These are phyloP conservation scores for Kluyveromyces sp. DNA, from an alignment of 1,139 yeast species.

Conservation along the genomic window DNA sequence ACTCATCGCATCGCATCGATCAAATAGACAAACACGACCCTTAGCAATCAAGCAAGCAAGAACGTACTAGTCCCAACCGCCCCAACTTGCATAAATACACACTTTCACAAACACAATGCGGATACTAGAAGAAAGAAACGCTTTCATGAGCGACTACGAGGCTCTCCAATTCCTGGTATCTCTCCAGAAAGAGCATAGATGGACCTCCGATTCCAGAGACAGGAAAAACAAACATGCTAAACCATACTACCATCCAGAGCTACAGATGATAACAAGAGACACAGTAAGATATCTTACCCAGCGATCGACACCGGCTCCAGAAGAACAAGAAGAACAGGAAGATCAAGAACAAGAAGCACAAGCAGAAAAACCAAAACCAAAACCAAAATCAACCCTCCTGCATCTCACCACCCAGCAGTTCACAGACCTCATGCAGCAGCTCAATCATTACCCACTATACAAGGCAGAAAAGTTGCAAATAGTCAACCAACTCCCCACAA, in stretches of 20 bases:
- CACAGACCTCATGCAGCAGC: slow-evolving; percentile 41
- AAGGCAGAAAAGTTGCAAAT: slow-evolving; percentile 82
- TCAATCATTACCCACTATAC: slow-evolving; percentile 54
- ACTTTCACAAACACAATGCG: slow-evolving; percentile 19
- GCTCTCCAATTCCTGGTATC: slow-evolving; percentile 25
- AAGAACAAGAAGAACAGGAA: slow-evolving; percentile 2
- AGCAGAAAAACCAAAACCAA: slow-evolving; percentile 6
- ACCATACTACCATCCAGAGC: slow-evolving; percentile 35
- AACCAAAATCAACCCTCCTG: slow-evolving; percentile 14
- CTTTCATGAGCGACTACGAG: slow-evolving; percentile 32
- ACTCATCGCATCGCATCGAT: no score
- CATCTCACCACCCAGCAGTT: slow-evolving; percentile 38
- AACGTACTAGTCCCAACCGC: not conserved
- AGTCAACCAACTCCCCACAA: slow-evolving; percentile 69
- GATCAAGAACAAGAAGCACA: slow-evolving; percentile 6
- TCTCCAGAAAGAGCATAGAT: slow-evolving; percentile 34
- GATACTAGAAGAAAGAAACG: slow-evolving; percentile 25
- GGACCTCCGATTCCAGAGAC: slow-evolving; percentile 17
- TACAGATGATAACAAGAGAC: slow-evolving; percentile 67
- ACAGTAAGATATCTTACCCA: slow-evolving; percentile 33
- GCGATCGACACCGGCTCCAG: slow-evolving; percentile 17
- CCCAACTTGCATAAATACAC: not conserved
- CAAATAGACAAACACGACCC: no score
- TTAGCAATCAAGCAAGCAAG: no score
- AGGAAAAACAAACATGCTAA: slow-evolving; percentile 23